These are phyloP conservation scores for Gymnopus androsaceus DNA, from an alignment of 1,284 basidiomycete genomes.

Conservation along the genomic window DNA sequence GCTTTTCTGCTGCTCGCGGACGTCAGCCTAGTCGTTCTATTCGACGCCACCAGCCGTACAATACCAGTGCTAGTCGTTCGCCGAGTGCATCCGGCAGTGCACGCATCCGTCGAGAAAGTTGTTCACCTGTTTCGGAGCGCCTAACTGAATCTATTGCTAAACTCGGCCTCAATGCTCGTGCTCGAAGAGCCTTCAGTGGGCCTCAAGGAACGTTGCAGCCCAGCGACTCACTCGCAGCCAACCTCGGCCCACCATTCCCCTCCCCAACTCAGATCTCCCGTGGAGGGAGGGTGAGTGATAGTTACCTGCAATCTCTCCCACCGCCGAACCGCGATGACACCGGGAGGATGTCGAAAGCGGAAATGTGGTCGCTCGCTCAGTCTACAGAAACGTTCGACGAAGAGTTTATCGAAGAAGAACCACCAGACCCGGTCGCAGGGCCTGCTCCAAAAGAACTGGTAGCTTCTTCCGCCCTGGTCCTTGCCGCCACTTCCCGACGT, in stretches of 20 bases:
- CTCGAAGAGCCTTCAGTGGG: not conserved
- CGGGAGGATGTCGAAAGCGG: not conserved
- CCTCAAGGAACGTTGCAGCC: not conserved
- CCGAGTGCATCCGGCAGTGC: not conserved
- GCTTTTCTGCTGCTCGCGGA: not conserved
- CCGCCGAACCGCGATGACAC: constrained; percentile 4
- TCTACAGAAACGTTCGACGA: constrained; percentile 3
- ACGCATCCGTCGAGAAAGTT: not conserved
- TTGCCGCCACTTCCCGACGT: constrained; percentile 16
- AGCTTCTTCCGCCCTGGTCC: constrained; percentile 14
- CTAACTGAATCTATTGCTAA: not conserved
- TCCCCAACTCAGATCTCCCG: too few relatives aligned
- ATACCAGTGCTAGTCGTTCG: not conserved
- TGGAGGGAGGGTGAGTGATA: not conserved
- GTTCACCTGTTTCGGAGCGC: not conserved
- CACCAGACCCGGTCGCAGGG: not conserved
- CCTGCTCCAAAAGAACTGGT: constrained; percentile 11
- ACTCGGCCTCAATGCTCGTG: too few relatives aligned
- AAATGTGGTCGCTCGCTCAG: constrained; percentile 1
- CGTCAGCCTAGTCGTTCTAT: not conserved
- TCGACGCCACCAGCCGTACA: not conserved
- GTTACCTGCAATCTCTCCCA: not conserved
- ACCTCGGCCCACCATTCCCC: not conserved
- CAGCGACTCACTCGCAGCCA: not conserved
- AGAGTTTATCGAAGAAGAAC: not conserved